phyloP scores from a whole-genome alignment of 495 filamentous ascomycete genomes.

The Xylaria palmicola region DNA sequence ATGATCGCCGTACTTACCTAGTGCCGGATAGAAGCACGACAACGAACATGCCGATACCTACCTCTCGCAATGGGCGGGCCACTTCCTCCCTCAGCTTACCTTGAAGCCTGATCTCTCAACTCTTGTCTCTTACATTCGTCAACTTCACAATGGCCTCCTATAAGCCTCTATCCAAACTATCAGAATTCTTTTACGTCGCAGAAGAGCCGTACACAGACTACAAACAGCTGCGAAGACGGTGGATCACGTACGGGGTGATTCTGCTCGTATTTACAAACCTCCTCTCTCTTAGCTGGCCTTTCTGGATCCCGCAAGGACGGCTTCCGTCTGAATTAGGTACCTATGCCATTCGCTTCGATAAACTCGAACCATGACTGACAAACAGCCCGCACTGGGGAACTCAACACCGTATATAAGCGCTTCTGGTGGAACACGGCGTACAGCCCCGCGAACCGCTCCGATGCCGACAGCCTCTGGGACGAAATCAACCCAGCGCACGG shows the following conservation, averaged over 20 bases:
- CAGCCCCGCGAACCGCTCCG: not conserved
- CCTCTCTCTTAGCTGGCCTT: not conserved
- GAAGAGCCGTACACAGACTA: not conserved
- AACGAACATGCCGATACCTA: too few species aligned
- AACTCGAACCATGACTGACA: not conserved
- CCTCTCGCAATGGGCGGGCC: too few species aligned
- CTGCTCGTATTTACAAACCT: not conserved
- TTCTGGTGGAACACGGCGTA: conserved; percentile 9
- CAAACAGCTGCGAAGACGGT: not conserved
- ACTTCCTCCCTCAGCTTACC: not conserved
- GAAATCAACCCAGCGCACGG: conserved; percentile 5
- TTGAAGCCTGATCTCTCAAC: not conserved
- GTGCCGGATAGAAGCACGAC: too few species aligned
- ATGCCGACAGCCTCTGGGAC: conserved; percentile 4
- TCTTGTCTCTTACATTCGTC: not conserved
- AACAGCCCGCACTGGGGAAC: not conserved
- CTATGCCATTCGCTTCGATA: not conserved
- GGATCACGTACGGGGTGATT: not conserved
- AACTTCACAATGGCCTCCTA: not conserved
- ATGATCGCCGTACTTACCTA: too few species aligned
- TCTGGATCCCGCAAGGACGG: not conserved
- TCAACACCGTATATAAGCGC: not conserved
- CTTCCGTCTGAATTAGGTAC: not conserved
- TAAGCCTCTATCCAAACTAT: not conserved
- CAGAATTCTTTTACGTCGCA: too few species aligned